A percentile compares a stretch with the other conserved stretches of the same genome.
These are phyloP conservation scores for Globisporangium iwayamae DNA, from an alignment of 352 stramenopile genomes.

Conservation along the genomic window DNA sequence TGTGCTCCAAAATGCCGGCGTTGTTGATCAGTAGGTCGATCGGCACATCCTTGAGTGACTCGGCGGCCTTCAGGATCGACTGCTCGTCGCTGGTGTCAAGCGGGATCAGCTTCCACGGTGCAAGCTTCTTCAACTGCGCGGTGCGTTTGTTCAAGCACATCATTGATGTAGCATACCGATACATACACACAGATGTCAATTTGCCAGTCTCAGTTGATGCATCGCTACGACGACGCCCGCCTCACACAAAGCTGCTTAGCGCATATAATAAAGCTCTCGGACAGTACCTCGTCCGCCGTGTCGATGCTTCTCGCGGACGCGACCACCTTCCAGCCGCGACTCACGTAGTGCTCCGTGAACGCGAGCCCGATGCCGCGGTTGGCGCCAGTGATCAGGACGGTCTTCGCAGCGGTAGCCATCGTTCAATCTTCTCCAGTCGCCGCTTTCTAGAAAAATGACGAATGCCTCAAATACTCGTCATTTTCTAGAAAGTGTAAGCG, in stretches of 20 bases:
- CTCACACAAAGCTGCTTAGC: neutral
- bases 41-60: slow-evolving; percentile 30
- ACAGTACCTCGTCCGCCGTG: slow-evolving; percentile 12
- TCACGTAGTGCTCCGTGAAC: slow-evolving; percentile 29
- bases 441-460: neutral
- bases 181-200: neutral
- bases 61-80: slow-evolving; percentile 40
- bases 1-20: slow-evolving; percentile 34
- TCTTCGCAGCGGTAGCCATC: slow-evolving; percentile 19
- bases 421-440: neutral
- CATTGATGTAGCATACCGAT: no score
- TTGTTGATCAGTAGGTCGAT: slow-evolving; percentile 82
- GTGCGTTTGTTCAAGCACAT: neutral
- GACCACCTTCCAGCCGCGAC: slow-evolving; percentile 29
- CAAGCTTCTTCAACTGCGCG: slow-evolving; percentile 27
- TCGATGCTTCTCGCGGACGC: slow-evolving; percentile 20
- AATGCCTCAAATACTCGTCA: no score
- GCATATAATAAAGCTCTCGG: neutral
- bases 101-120: slow-evolving; percentile 42
- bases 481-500: no score
- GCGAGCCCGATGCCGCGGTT: slow-evolving; percentile 34
- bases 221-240: neutral
- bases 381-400: slow-evolving; percentile 34
- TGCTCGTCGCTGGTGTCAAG: slow-evolving; percentile 53
- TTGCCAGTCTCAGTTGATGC: neutral